Percentiles rank a stretch among this genome's conserved stretches.
Conservation (phyloP, 2,329 filamentous ascomycete genomes). For the Aspergillus felis region DNA sequence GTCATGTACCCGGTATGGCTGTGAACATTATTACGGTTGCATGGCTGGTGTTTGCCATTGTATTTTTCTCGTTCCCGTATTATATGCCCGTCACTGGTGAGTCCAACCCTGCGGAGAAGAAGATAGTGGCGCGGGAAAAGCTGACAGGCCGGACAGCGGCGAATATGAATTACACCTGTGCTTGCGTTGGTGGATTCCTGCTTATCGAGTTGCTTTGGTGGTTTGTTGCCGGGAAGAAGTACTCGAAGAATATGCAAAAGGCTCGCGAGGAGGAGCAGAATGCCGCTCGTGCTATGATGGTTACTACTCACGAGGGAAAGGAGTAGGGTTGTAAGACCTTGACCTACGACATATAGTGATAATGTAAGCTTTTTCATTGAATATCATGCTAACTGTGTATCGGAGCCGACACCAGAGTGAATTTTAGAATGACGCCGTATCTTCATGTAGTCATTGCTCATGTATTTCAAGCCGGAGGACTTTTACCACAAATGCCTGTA, state of each 20-base stretch:
- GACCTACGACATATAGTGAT: neutral
- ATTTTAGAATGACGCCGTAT: neutral
- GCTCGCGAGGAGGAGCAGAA: slow-evolving; percentile 56
- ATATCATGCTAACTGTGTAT: neutral
- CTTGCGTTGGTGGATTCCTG: slow-evolving; percentile 42
- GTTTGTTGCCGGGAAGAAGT: slow-evolving; percentile 40
- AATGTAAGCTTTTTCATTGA: neutral
- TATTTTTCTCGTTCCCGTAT: slow-evolving; percentile 48
- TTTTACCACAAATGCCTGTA: neutral
- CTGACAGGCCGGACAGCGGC: slow-evolving; percentile 9
- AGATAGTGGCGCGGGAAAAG: neutral
- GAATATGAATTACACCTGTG: slow-evolving; percentile 51
- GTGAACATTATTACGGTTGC: slow-evolving; percentile 44
- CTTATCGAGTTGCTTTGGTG: slow-evolving; percentile 41
- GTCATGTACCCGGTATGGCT: slow-evolving; percentile 36
- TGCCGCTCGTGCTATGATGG: slow-evolving; percentile 10
- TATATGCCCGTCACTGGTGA: slow-evolving; percentile 32
- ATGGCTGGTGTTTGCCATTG: slow-evolving; percentile 49
- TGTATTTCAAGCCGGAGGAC: neutral
- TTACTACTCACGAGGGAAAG: slow-evolving; percentile 7
- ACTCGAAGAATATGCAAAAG: slow-evolving; percentile 37
- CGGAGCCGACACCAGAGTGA: too few species aligned
- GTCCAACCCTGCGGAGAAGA: neutral
- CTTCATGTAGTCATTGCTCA: neutral
- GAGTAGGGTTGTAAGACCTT: neutral